A percentile compares a stretch with the other conserved stretches of the same genome.
Conservation (phyloP, 495 filamentous ascomycete genomes). For the Neurospora sp. region DNA sequence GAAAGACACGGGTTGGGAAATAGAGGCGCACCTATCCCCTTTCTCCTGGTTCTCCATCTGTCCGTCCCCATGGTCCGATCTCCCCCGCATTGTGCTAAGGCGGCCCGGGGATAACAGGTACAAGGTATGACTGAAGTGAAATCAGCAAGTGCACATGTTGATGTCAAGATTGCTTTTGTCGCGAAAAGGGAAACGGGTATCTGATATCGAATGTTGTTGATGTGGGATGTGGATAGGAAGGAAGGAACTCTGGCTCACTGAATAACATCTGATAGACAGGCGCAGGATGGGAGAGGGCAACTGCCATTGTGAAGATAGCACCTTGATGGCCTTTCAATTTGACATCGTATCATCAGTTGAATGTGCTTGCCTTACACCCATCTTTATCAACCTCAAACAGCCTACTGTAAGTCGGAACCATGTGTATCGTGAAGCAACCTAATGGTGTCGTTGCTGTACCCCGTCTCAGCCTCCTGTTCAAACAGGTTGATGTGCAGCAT, state of each 20-base stretch:
- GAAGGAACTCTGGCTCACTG: background rate
- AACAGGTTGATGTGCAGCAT: background rate
- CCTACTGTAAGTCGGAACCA: background rate
- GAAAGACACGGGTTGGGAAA: background rate
- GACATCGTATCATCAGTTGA: background rate
- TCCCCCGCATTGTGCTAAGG: background rate
- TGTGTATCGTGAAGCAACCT: background rate
- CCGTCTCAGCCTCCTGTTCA: background rate
- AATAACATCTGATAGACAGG: background rate
- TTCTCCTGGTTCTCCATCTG: background rate
- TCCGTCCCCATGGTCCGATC: background rate
- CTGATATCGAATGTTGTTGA: background rate
- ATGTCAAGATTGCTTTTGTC: background rate
- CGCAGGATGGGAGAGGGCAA: background rate
- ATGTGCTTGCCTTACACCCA: background rate
- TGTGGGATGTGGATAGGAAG: background rate
- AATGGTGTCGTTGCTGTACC: background rate
- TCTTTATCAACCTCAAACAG: background rate
- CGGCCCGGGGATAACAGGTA: background rate
- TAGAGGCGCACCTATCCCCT: background rate
- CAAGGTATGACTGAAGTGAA: background rate
- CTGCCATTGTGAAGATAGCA: background rate
- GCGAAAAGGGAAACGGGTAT: background rate
- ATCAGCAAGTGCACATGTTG: background rate
- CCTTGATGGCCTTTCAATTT: background rate